phyloP scores from a whole-genome alignment of 768 basidiomycete genomes.

The Fomitopsis serialis region DNA sequence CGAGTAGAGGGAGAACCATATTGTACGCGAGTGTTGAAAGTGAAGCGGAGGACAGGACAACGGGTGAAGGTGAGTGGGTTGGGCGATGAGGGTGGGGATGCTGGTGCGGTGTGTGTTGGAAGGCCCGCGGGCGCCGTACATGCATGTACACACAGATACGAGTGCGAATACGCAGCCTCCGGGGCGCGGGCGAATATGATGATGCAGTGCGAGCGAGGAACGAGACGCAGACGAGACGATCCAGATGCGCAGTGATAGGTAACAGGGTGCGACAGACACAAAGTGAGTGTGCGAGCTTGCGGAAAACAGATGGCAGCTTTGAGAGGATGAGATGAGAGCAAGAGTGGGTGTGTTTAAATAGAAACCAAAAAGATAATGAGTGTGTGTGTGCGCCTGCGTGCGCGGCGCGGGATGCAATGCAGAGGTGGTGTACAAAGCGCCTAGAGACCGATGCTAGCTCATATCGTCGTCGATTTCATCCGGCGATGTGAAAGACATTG shows the following conservation, averaged over 20 bases:
- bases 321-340: constrained; percentile 13
- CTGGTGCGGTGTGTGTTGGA: background rate
- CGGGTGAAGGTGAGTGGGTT: background rate
- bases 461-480: constrained; percentile 34
- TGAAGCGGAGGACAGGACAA: background rate
- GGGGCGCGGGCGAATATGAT: background rate
- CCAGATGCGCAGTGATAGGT: constrained; percentile 3
- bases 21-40: constrained; percentile 6
- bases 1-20: constrained; percentile 13
- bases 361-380: constrained; percentile 19
- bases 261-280: background rate
- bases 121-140: constrained; percentile 2
- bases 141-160: background rate
- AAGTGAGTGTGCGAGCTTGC: background rate
- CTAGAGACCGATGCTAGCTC: constrained; percentile 14
- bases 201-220: background rate
- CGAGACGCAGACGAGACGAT: constrained; percentile 4
- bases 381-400: constrained; percentile 11
- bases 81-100: background rate
- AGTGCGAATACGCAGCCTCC: constrained; percentile 6
- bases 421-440: constrained; percentile 5
- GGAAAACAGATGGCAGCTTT: background rate
- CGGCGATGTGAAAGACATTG: constrained; percentile 63
- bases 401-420: constrained; percentile 6
- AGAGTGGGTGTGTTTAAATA: constrained; percentile 10